These are phyloP conservation scores for Cryphonectria parasitica DNA, from an alignment of 2,329 filamentous ascomycete species.

Conservation along the genomic window DNA sequence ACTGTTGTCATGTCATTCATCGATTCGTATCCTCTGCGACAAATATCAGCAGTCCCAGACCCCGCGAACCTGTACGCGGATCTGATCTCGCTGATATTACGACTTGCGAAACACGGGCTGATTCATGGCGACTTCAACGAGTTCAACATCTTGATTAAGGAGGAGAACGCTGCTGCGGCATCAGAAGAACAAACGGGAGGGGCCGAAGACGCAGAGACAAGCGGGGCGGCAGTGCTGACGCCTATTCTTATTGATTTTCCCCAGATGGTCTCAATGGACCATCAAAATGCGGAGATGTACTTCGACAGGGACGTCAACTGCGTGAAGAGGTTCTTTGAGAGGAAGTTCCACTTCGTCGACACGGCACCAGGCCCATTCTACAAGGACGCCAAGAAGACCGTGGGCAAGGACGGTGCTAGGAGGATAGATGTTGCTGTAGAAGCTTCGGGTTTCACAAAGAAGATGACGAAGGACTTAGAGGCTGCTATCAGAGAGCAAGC, in stretches of 20 bases:
- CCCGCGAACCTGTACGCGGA: constrained; percentile 89
- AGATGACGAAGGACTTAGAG: constrained; percentile 94
- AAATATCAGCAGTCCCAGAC: constrained; percentile 82
- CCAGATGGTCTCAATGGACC: constrained; percentile 96
- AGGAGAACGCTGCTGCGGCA: constrained; percentile 52
- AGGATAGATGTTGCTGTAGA: constrained; percentile 87
- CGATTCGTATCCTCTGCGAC: constrained; percentile 88
- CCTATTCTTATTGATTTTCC: constrained; percentile 97
- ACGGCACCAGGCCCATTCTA: constrained; percentile 85
- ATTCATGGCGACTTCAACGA: constrained; percentile 99
- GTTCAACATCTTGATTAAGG: constrained; percentile 95
- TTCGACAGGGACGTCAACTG: constrained; percentile 96
- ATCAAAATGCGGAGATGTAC: constrained; percentile 93
- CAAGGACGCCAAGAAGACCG: constrained; percentile 76
- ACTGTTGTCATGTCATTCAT: constrained; percentile 96
- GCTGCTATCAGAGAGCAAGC: constrained; percentile 84
- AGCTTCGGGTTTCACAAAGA: constrained; percentile 93
- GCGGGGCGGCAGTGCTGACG: constrained; percentile 56
- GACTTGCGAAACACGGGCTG: constrained; percentile 80
- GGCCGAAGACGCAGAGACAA: constrained; percentile 35
- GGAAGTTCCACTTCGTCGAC: constrained; percentile 84
- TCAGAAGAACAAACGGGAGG: constrained; percentile 46
- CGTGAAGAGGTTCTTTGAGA: constrained; percentile 90
- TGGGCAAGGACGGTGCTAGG: constrained; percentile 66
- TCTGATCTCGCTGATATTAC: constrained; percentile 82